Base-by-base conservation (phyloP, 495 filamentous ascomycete genomes). In the Neurospora sp. region DNA sequence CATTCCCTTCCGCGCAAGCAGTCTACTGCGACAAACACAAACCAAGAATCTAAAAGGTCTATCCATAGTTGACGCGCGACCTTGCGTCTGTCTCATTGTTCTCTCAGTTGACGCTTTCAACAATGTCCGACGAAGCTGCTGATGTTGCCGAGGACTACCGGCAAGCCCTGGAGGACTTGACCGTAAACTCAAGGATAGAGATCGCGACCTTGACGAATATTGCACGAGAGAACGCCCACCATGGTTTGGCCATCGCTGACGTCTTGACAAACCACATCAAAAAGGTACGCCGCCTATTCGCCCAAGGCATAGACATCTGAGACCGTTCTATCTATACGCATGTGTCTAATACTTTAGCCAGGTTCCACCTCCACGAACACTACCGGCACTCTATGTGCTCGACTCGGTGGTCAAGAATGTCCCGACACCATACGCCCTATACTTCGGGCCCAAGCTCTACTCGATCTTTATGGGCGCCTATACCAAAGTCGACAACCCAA, bases 331-430 rank as follows among this genome's bases (percentile, higher is more conserved):
- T 46, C 2, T 31, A 48, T 3, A 42, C 11, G 40, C 44, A 40
- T 61, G 22, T 68, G 40, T 75, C 73, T 77, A 78, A 74, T 77
- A 35, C 5, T 11, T 38, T 31, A 16, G 16, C 44, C 85, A 99
- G 95, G 91, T 90, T 53, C 89, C 93, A 59, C 94, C 96, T 27
- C 85, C 86, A 42, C 92, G 91, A 79, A 99, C 98, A 77, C 85
- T 99, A 18, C 94, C 95, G 31, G 93, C 96, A 3, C 87, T 99
- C n/a, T 99, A 98, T 84, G 91, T 99, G 76, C 92, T 98, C 79
- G 96, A 99, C 83, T 98, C 94, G 10, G 92, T 99, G 72, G 96
- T 96, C 77, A 99, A 99, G 84, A 98, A 98, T 86, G 94, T 98
- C 72, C 96, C 96, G 37, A 97, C 94, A 1, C 96, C 96, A 68